These are phyloP conservation scores for Euphorbia tirucalli DNA, from an alignment of 345 rosid species.

Conservation along the genomic window DNA sequence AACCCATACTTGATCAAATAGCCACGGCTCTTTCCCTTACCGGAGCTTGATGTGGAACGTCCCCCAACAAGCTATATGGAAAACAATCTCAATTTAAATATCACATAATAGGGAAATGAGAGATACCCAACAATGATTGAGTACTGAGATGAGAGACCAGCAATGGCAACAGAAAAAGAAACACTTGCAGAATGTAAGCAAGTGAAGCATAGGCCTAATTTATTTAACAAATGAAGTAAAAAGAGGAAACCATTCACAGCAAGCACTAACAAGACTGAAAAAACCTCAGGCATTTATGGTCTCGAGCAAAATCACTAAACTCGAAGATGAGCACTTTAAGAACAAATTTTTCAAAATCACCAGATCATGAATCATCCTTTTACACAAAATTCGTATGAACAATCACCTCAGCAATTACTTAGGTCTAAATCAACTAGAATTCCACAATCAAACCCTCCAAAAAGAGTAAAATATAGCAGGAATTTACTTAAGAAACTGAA, in stretches of 20 bases:
- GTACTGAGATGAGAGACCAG: too few species aligned
- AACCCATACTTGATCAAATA: slow-evolving; percentile 58
- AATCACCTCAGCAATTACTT: slow-evolving; percentile 14
- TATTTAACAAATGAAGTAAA: too few species aligned
- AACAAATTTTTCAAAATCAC: background rate
- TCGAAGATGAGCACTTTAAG: background rate
- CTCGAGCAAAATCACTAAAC: background rate
- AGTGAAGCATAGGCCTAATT: too few species aligned
- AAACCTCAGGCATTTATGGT: background rate
- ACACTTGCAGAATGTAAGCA: too few species aligned
- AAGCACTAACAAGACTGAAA: background rate
- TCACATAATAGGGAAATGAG: background rate
- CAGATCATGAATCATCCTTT: background rate
- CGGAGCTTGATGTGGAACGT: slow-evolving; percentile 51
- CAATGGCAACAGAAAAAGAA: too few species aligned
- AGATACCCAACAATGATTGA: background rate
- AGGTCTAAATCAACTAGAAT: background rate
- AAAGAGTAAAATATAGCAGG: slow-evolving; percentile 5
- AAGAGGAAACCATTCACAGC: too few species aligned
- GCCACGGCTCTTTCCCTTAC: slow-evolving; percentile 54
- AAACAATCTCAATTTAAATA: background rate
- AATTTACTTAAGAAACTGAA: slow-evolving; percentile 2
- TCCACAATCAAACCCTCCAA: slow-evolving; percentile 12
- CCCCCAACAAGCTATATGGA: slow-evolving; percentile 49
- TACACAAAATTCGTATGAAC: background rate